phyloP scores from a whole-genome alignment of 2,329 filamentous ascomycete species.

The Xylaria sp. region DNA sequence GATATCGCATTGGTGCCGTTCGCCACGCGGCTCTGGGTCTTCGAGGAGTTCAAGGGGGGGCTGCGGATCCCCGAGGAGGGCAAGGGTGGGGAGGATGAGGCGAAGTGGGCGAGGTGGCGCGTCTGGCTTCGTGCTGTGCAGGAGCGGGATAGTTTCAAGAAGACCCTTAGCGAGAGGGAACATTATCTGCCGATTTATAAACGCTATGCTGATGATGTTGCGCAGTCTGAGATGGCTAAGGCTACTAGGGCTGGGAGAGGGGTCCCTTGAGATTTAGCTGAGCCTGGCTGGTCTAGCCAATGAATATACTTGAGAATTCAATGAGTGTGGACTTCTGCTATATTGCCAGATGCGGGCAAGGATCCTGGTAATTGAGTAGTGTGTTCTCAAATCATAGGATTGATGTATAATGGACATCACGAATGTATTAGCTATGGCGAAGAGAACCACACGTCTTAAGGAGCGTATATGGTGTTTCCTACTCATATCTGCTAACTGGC shows the following conservation, averaged over 20 bases:
- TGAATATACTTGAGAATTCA: too few relatives aligned
- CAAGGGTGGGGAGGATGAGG: conserved; percentile 59
- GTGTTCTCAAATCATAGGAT: too few relatives aligned
- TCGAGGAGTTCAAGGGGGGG: conserved; percentile 68
- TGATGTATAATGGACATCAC: too few relatives aligned
- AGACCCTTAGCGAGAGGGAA: conserved; percentile 64
- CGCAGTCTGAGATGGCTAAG: conserved; percentile 57
- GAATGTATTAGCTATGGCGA: too few relatives aligned
- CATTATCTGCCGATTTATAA: conserved; percentile 66
- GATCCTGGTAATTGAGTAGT: too few relatives aligned
- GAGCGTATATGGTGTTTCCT: too few relatives aligned
- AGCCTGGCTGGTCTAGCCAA: too few relatives aligned
- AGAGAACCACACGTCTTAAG: too few relatives aligned
- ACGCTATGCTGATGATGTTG: conserved; percentile 56
- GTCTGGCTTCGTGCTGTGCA: conserved; percentile 62
- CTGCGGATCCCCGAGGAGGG: conserved; percentile 60
- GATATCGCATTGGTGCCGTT: conserved; percentile 67
- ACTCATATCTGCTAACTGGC: too few relatives aligned
- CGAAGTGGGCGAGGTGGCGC: conserved; percentile 62
- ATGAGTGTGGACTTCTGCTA: too few relatives aligned
- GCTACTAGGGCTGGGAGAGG: conserved; percentile 59
- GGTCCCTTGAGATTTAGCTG: conserved; percentile 57
- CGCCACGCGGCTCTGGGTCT: conserved; percentile 65
- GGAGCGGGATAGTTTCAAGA: conserved; percentile 59
- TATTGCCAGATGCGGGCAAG: too few relatives aligned